These are phyloP conservation scores for Leccinum uliginosum DNA, from an alignment of 768 basidiomycete species.

Conservation along the genomic window DNA sequence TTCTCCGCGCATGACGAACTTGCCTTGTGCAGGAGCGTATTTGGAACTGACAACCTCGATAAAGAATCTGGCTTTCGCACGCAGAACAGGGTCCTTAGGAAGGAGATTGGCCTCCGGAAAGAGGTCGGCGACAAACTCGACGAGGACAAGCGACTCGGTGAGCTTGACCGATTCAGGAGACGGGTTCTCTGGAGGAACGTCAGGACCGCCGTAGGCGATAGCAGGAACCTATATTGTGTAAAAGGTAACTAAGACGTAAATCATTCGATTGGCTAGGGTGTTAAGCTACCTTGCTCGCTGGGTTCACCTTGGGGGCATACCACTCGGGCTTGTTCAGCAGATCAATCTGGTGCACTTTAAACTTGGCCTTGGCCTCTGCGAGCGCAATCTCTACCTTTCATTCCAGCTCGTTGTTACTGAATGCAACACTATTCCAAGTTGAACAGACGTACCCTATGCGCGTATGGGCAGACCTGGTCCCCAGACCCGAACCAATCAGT, in stretches of 20 bases:
- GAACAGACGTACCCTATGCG: conserved; percentile 43
- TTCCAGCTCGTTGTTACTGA: neutral
- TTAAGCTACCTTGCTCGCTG: conserved; percentile 52
- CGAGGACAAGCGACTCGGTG: conserved; percentile 60
- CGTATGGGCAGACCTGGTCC: conserved; percentile 52
- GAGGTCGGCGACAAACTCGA: conserved; percentile 65
- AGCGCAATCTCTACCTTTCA: conserved; percentile 57
- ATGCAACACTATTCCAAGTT: neutral
- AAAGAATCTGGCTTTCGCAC: conserved; percentile 62
- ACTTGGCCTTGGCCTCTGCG: conserved; percentile 47
- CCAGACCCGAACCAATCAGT: neutral
- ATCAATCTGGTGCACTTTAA: conserved; percentile 54
- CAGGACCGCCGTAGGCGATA: conserved; percentile 58
- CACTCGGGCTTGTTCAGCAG: conserved; percentile 63
- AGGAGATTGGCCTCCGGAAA: conserved; percentile 45
- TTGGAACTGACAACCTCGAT: conserved; percentile 50
- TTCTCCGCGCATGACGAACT: conserved; percentile 37
- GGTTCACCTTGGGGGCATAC: conserved; percentile 64
- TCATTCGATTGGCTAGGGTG: neutral
- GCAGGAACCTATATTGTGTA: conserved; percentile 23
- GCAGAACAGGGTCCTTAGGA: conserved; percentile 50
- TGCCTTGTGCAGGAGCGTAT: conserved; percentile 37
- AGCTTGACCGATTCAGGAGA: conserved; percentile 58
- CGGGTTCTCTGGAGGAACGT: conserved; percentile 49
- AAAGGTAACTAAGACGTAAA: neutral